Conservation (phyloP, 768 basidiomycete species). For the Suillus variegatus region DNA sequence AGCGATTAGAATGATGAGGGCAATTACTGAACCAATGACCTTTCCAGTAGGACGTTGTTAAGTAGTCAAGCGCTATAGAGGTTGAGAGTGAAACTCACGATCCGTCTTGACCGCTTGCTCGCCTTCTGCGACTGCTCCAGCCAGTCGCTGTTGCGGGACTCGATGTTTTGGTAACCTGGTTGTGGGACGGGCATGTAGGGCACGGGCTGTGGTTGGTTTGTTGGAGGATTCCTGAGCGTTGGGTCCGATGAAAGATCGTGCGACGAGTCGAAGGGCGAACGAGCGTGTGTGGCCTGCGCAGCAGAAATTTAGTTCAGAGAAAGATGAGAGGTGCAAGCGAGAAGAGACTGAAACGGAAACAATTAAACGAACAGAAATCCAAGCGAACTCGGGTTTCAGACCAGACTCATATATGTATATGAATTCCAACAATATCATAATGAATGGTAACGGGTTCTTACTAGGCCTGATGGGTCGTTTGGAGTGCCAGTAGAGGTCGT, state of each 20-base stretch:
- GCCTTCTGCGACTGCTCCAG: slow-evolving; percentile 36
- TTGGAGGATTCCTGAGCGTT: slow-evolving; percentile 23
- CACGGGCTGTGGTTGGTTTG: slow-evolving; percentile 23
- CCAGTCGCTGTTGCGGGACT: slow-evolving; percentile 39
- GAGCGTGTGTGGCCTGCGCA: slow-evolving; percentile 41
- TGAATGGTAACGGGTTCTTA: slow-evolving; percentile 10
- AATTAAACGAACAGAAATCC: background rate
- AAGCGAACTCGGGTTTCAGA: slow-evolving; percentile 5
- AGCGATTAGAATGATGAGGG: slow-evolving; percentile 52
- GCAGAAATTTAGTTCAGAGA: slow-evolving; percentile 19
- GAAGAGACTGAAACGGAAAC: background rate
- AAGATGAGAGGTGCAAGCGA: slow-evolving; percentile 7
- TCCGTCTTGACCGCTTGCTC: slow-evolving; percentile 50
- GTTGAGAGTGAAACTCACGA: slow-evolving; percentile 44
- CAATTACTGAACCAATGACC: slow-evolving; percentile 54
- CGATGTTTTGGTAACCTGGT: slow-evolving; percentile 34
- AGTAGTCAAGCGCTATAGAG: background rate
- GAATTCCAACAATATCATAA: background rate
- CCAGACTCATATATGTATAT: slow-evolving; percentile 8
- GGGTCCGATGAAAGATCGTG: slow-evolving; percentile 21
- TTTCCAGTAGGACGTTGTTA: slow-evolving; percentile 24
- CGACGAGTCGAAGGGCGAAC: slow-evolving; percentile 28
- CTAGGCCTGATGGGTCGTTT: slow-evolving; percentile 29
- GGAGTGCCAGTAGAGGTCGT: slow-evolving; percentile 13
- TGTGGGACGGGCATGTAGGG: slow-evolving; percentile 17